Conservation (phyloP, 495 filamentous ascomycete species). For the Daldinia loculata region DNA sequence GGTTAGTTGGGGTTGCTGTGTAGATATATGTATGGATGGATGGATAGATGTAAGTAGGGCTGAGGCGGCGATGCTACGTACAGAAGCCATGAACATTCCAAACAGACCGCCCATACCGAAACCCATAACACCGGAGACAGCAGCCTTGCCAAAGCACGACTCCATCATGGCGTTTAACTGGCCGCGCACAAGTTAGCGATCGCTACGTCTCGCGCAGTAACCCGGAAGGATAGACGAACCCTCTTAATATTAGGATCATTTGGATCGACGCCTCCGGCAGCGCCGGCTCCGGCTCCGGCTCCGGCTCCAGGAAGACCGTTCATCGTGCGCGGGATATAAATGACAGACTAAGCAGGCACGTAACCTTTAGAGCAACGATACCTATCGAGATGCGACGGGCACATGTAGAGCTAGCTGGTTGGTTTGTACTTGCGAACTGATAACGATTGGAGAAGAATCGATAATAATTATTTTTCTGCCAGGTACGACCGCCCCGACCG, state of each 20-base stretch:
- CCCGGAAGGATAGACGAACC: conserved; percentile 36
- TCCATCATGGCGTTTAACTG: conserved; percentile 88
- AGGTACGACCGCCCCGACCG: conserved; percentile 21
- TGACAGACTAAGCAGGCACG: neutral
- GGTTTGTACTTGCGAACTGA: too few relatives aligned
- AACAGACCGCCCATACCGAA: conserved; percentile 93
- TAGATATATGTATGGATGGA: too few relatives aligned
- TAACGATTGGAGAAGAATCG: neutral
- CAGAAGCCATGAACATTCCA: conserved; percentile 93
- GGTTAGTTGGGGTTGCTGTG: conserved; percentile 25
- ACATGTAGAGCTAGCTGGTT: too few relatives aligned
- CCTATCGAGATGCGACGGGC: neutral
- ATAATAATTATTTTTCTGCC: conserved; percentile 42
- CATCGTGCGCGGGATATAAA: conserved; percentile 28
- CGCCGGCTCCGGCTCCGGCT: conserved; percentile 26
- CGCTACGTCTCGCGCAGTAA: neutral
- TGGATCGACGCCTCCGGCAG: conserved; percentile 39
- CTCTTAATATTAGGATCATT: conserved; percentile 56
- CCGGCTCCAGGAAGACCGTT: conserved; percentile 39
- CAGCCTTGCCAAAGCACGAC: conserved; percentile 85
- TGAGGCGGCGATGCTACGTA: conserved; percentile 54
- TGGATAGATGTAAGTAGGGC: neutral
- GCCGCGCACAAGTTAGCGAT: conserved; percentile 31
- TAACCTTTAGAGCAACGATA: neutral
- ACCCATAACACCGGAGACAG: conserved; percentile 82